Evolutionary conservation across 768 basidiomycete genomes (phyloP).

Genomic region (Ramaria rubella): DNA sequence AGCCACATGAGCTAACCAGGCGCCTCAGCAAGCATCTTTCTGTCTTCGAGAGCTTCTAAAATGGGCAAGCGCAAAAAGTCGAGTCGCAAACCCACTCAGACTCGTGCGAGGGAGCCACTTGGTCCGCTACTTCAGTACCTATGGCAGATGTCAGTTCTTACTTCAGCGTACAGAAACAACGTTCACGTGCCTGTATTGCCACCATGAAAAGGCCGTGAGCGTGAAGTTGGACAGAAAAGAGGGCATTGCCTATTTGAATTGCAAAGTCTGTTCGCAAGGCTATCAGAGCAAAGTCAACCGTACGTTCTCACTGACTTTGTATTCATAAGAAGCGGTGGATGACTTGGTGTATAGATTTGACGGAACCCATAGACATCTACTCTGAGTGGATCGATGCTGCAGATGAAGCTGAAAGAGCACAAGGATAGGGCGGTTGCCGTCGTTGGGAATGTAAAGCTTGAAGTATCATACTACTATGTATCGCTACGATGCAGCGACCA

Average conservation of each 20-base stretch:
- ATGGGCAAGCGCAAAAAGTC: conserved; percentile 95
- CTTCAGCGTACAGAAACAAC: conserved; percentile 50
- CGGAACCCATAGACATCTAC: conserved; percentile 84
- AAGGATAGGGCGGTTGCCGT: background rate
- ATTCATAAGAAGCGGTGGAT: background rate
- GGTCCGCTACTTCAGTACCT: conserved; percentile 39
- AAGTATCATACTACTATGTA: too few species aligned
- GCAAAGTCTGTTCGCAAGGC: conserved; percentile 80
- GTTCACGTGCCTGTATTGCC: conserved; percentile 84
- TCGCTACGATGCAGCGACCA: too few species aligned
- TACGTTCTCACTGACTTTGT: conserved; percentile 30
- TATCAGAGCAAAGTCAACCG: conserved; percentile 86
- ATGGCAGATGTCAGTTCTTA: background rate
- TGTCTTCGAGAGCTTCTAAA: background rate
- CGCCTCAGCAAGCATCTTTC: background rate
- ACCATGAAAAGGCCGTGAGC: conserved; percentile 84
- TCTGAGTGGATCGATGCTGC: conserved; percentile 91
- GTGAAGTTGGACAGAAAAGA: conserved; percentile 84
- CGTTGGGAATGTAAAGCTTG: too few species aligned
- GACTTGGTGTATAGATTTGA: conserved; percentile 52
- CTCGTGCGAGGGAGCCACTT: conserved; percentile 62
- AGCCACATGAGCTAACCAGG: background rate
- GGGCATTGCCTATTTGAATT: conserved; percentile 71
- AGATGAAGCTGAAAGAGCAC: conserved; percentile 63
- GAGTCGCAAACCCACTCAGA: conserved; percentile 66